Evolutionary conservation across 495 filamentous ascomycete genomes (phyloP).

Genomic region (Corynascus novoguineensis): DNA sequence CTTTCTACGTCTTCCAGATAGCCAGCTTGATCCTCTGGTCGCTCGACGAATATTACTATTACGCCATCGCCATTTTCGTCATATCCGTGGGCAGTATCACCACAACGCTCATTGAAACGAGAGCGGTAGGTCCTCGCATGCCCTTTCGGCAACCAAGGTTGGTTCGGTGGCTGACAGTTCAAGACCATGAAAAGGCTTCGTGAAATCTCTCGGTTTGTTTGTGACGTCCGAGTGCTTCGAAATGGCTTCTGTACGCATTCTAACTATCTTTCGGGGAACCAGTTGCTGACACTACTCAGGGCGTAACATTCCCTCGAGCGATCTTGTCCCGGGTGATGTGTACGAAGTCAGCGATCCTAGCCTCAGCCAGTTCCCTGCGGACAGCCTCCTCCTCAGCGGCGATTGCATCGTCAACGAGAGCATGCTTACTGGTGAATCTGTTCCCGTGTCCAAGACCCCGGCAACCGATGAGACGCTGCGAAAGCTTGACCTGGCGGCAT

Average conservation of each 20-base stretch:
- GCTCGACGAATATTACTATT: slow-evolving; percentile 93
- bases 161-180: background rate
- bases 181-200: slow-evolving; percentile 86
- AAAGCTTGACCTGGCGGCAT: slow-evolving; percentile 66
- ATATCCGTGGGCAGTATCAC: slow-evolving; percentile 91
- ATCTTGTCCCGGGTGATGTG: slow-evolving; percentile 92
- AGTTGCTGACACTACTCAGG: slow-evolving; percentile 46
- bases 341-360: slow-evolving; percentile 96
- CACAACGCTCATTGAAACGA: slow-evolving; percentile 84
- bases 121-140: slow-evolving; percentile 51
- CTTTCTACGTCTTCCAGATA: slow-evolving; percentile 97
- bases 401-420: slow-evolving; percentile 99
- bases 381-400: slow-evolving; percentile 85
- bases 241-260: slow-evolving; percentile 83
- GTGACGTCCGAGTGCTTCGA: slow-evolving; percentile 85
- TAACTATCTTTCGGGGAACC: slow-evolving; percentile 3
- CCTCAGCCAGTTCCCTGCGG: slow-evolving; percentile 88
- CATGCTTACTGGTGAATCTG: slow-evolving; percentile 98
- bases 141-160: background rate
- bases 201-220: slow-evolving; percentile 91
- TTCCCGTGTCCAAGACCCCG: slow-evolving; percentile 89
- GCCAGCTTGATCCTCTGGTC: slow-evolving; percentile 94
- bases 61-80: slow-evolving; percentile 89
- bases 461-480: slow-evolving; percentile 75
- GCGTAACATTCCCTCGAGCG: slow-evolving; percentile 77